Evolutionary conservation across 1,284 basidiomycete species (phyloP).

Genomic region (Cystobasidium sp.): DNA sequence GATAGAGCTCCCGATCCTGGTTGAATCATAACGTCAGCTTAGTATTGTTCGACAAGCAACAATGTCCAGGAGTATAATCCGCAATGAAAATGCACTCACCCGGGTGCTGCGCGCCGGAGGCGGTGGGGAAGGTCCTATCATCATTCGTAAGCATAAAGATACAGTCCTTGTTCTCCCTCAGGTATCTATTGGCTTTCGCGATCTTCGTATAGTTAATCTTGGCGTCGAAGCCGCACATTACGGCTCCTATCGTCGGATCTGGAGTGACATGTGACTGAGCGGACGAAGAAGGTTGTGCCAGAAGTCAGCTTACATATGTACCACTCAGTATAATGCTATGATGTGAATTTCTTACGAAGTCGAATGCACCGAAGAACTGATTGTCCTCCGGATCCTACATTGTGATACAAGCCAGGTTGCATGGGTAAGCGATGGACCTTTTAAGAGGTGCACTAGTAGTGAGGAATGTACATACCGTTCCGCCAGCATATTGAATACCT

Average conservation of each 20-base stretch:
- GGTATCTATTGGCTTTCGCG: slow-evolving; percentile 89
- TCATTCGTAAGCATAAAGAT: slow-evolving; percentile 91
- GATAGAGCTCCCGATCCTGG: slow-evolving; percentile 43
- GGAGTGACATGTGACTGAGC: slow-evolving; percentile 62
- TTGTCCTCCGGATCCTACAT: slow-evolving; percentile 79
- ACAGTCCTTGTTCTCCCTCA: slow-evolving; percentile 72
- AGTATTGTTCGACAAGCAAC: too few relatives aligned
- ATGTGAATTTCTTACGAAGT: slow-evolving; percentile 61
- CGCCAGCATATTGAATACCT: slow-evolving; percentile 79
- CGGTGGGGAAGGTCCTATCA: slow-evolving; percentile 44
- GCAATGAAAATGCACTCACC: slow-evolving; percentile 5
- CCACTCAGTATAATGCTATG: neutral
- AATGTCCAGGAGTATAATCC: too few relatives aligned
- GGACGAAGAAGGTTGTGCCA: neutral
- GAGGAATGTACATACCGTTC: slow-evolving; percentile 67
- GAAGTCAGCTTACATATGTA: neutral
- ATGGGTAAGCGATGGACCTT: neutral
- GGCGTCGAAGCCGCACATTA: slow-evolving; percentile 65
- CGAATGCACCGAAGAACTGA: slow-evolving; percentile 72
- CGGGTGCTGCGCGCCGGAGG: slow-evolving; percentile 37
- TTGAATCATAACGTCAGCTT: neutral
- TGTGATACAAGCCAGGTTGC: neutral
- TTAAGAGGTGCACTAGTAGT: neutral
- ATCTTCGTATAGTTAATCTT: slow-evolving; percentile 88
- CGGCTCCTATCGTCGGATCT: slow-evolving; percentile 83